phyloP scores from a whole-genome alignment of 768 basidiomycete species.

The Tulasnella sp. region DNA sequence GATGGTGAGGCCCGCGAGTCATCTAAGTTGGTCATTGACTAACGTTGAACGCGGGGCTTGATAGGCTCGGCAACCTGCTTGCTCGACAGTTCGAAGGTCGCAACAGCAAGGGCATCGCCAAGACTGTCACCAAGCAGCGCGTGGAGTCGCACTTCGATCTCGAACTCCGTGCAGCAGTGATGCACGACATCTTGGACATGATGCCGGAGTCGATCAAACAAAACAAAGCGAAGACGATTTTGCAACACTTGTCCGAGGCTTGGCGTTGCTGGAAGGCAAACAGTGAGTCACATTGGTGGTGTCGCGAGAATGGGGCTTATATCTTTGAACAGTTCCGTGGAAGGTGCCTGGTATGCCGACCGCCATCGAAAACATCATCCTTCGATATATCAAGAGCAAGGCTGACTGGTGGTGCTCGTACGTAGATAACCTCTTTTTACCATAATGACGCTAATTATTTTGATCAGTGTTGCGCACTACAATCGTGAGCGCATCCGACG shows the following conservation, averaged over 20 bases:
- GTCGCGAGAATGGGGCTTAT: neutral
- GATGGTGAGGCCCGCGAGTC: conserved; percentile 47
- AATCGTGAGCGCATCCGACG: conserved; percentile 95
- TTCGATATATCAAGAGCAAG: conserved; percentile 98
- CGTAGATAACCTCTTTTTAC: conserved; percentile 23
- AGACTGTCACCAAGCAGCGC: conserved; percentile 97
- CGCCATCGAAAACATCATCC: conserved; percentile 96
- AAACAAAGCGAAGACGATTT: conserved; percentile 98
- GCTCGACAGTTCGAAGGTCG: conserved; percentile 98
- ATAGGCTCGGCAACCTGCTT: conserved; percentile 82
- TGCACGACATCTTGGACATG: conserved; percentile 99
- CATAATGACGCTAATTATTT: neutral
- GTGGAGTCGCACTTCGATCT: conserved; percentile 98
- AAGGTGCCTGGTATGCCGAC: conserved; percentile 99
- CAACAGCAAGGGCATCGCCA: conserved; percentile 91
- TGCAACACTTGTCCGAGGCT: conserved; percentile 95
- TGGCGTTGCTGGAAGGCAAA: conserved; percentile 98
- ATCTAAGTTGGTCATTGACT: conserved; percentile 1
- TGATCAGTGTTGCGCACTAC: conserved; percentile 76
- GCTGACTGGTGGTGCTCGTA: conserved; percentile 98
- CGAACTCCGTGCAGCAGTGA: conserved; percentile 93
- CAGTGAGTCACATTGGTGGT: conserved; percentile 34
- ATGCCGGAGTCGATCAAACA: conserved; percentile 99
- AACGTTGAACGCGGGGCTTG: neutral
- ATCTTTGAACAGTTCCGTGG: conserved; percentile 64